These are phyloP conservation scores for Citrus trifoliata DNA, from an alignment of 345 rosid species.

Conservation along the genomic window DNA sequence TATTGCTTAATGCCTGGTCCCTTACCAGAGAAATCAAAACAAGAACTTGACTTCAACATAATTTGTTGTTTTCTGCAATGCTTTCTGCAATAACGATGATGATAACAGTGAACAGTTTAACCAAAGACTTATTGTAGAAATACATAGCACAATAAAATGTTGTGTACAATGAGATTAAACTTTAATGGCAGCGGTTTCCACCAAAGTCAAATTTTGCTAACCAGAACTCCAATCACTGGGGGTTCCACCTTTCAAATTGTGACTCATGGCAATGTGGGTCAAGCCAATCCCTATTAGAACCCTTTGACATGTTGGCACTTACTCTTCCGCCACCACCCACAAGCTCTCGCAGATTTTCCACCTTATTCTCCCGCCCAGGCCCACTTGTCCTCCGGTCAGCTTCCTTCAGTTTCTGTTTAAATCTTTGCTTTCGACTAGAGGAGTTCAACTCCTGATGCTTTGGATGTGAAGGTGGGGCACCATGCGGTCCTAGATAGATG, in stretches of 20 bases:
- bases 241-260: constrained; percentile 62
- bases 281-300: constrained; percentile 73
- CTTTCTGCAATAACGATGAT: constrained; percentile 11
- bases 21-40: neutral
- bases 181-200: neutral
- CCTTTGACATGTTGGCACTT: constrained; percentile 42
- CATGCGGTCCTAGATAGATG: constrained; percentile 91
- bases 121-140: constrained; percentile 13
- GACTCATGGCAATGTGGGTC: constrained; percentile 94
- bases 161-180: constrained; percentile 11
- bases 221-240: constrained; percentile 31
- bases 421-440: constrained; percentile 67
- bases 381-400: constrained; percentile 64
- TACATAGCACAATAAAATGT: constrained; percentile 23
- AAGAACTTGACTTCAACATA: neutral
- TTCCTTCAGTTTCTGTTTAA: constrained; percentile 84
- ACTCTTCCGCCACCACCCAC: constrained; percentile 47
- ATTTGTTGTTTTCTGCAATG: neutral
- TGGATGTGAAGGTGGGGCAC: constrained; percentile 77
- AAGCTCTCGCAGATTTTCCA: constrained; percentile 73
- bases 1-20: too few relatives aligned
- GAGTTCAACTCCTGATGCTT: constrained; percentile 58
- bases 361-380: constrained; percentile 81
- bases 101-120: constrained; percentile 10
- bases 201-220: neutral